phyloP scores from a whole-genome alignment of 148 eudicot genomes.

The Beta vulgaris region DNA sequence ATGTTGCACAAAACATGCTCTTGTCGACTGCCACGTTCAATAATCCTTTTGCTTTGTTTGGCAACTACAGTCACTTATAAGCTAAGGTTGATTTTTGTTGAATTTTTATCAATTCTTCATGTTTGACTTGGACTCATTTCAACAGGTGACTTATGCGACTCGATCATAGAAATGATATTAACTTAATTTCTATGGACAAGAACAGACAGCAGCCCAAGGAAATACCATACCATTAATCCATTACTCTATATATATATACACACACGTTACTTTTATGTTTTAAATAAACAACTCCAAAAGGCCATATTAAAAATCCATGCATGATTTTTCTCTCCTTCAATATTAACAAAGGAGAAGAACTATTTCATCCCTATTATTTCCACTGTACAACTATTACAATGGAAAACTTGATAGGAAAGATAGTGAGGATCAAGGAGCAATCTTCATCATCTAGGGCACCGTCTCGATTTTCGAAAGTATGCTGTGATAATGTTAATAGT shows the following conservation, averaged over 20 bases:
- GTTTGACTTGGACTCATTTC: background rate
- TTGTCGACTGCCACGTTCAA: too few species aligned
- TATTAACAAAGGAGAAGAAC: too few species aligned
- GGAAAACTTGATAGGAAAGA: constrained; percentile 17
- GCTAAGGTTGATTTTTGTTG: background rate
- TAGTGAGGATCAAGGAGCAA: constrained; percentile 18
- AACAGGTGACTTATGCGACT: background rate
- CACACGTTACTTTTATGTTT: too few species aligned
- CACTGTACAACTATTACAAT: background rate
- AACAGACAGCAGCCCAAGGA: too few species aligned
- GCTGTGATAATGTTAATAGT: background rate
- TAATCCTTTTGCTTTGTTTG: too few species aligned
- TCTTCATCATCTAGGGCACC: background rate
- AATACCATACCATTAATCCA: too few species aligned
- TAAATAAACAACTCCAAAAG: too few species aligned
- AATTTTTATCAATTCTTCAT: background rate
- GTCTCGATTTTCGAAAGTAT: constrained; percentile 13
- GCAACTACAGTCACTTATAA: too few species aligned
- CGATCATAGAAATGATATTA: background rate
- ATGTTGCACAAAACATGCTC: too few species aligned
- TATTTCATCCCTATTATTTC: too few species aligned
- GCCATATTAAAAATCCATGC: background rate
- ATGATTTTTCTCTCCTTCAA: background rate
- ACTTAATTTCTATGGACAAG: too few species aligned
- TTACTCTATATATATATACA: too few species aligned